Conservation (phyloP, 306 rosid species). For the Vigna mungo region DNA sequence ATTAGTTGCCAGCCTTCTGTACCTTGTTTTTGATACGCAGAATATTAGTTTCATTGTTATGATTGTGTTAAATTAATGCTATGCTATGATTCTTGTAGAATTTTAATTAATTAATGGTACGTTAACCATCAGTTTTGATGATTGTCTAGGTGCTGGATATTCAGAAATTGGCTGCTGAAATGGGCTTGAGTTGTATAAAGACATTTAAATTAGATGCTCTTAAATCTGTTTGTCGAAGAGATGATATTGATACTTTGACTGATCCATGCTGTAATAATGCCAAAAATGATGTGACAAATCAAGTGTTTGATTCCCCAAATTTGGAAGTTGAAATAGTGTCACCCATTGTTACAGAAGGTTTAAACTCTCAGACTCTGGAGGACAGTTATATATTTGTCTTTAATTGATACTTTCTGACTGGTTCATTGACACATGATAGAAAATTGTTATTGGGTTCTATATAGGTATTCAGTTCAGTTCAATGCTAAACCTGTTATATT, state of each 20-base stretch:
- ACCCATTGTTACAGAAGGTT: slow-evolving; percentile 46
- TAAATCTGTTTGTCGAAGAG: slow-evolving; percentile 72
- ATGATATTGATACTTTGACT: slow-evolving; percentile 48
- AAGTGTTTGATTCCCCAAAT: slow-evolving; percentile 46
- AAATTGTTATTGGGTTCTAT: slow-evolving; percentile 14
- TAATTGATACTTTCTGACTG: slow-evolving; percentile 31
- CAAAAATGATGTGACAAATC: slow-evolving; percentile 47
- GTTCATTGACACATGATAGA: slow-evolving; percentile 28
- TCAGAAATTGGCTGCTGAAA: slow-evolving; percentile 87
- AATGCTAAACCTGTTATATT: not conserved
- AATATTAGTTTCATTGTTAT: slow-evolving; percentile 7
- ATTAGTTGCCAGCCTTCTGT: slow-evolving; percentile 24
- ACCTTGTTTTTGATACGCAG: slow-evolving; percentile 9
- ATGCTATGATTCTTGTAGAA: not conserved
- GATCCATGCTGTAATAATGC: slow-evolving; percentile 50
- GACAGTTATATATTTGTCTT: slow-evolving; percentile 43
- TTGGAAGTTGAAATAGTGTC: slow-evolving; percentile 55
- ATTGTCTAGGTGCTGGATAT: slow-evolving; percentile 76
- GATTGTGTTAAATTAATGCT: slow-evolving; percentile 17
- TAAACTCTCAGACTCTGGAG: slow-evolving; percentile 51
- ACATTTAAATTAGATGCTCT: slow-evolving; percentile 84
- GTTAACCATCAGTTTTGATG: slow-evolving; percentile 31
- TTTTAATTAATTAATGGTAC: slow-evolving; percentile 25
- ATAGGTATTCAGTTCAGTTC: not conserved
- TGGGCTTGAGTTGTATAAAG: slow-evolving; percentile 86